phyloP scores from a whole-genome alignment of 371 early-diverging fungal species.

The Mucor sp. region DNA sequence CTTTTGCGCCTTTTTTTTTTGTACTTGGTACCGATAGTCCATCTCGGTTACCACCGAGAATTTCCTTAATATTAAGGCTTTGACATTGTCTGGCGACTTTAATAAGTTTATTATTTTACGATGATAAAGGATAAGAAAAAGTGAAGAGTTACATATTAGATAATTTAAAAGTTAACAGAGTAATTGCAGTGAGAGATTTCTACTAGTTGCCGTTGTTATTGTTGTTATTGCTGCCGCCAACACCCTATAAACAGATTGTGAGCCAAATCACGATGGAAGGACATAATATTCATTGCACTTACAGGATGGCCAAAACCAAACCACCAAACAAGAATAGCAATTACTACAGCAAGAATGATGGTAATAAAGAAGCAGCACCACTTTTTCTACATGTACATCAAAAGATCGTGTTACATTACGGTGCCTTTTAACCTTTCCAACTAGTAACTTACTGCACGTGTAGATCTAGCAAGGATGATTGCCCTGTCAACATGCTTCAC shows the following conservation, averaged over 20 bases:
- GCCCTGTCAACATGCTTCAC: conserved; percentile 72
- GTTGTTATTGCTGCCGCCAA: conserved; percentile 8
- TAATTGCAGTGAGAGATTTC: background rate
- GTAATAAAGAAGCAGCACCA: conserved; percentile 63
- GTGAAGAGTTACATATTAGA: background rate
- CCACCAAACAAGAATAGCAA: conserved; percentile 59
- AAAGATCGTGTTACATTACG: background rate
- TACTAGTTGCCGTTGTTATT: background rate
- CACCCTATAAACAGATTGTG: conserved; percentile 9
- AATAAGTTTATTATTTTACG: no score
- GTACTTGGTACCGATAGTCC: no score
- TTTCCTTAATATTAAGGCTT: no score
- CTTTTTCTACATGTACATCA: conserved; percentile 52
- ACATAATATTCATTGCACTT: background rate
- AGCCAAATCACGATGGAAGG: background rate
- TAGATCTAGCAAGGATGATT: conserved; percentile 68
- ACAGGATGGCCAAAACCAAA: conserved; percentile 49
- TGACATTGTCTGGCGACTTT: no score
- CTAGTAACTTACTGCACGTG: conserved; percentile 66
- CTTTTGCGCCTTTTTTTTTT: no score
- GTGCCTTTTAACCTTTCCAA: background rate
- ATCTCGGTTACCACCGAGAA: no score
- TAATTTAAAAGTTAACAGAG: background rate
- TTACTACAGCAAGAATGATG: conserved; percentile 52
- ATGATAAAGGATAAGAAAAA: background rate